Percentiles rank a stretch among this genome's conserved stretches.
Conservation (phyloP, 768 basidiomycete genomes). For the Lyophyllum atratum region DNA sequence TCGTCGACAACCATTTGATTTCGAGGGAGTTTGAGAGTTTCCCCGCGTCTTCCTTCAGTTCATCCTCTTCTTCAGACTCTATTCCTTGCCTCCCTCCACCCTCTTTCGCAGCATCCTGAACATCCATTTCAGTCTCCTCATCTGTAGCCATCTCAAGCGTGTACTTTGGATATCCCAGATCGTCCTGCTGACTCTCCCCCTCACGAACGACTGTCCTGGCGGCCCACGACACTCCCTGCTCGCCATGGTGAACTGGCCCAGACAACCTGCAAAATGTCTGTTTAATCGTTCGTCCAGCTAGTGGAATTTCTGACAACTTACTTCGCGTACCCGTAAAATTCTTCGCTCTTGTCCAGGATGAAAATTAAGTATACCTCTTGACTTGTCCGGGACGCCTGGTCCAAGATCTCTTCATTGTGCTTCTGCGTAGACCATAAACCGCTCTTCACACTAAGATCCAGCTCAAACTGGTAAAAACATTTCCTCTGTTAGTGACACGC, state of each 20-base stretch:
- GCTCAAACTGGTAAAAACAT: constrained; percentile 53
- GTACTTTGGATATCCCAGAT: not conserved
- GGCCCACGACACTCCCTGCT: constrained; percentile 60
- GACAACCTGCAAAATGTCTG: constrained; percentile 56
- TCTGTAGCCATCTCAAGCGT: constrained; percentile 24
- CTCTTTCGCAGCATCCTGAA: constrained; percentile 13
- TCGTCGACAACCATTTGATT: constrained; percentile 79
- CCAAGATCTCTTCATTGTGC: constrained; percentile 89
- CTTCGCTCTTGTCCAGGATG: constrained; percentile 90
- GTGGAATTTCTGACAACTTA: constrained; percentile 32
- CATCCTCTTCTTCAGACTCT: constrained; percentile 21
- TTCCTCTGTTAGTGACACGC: not conserved
- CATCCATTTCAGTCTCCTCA: constrained; percentile 24
- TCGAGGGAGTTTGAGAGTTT: constrained; percentile 84
- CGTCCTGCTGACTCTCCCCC: not conserved
- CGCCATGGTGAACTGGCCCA: constrained; percentile 57
- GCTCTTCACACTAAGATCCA: constrained; percentile 76
- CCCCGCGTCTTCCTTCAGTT: constrained; percentile 40
- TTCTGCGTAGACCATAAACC: constrained; percentile 91
- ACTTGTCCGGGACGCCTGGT: constrained; percentile 92
- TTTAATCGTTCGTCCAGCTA: not conserved
- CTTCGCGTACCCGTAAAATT: constrained; percentile 93
- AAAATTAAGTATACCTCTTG: constrained; percentile 89
- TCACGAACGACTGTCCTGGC: constrained; percentile 36
- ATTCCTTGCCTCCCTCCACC: not conserved